phyloP scores from a whole-genome alignment of 2,329 filamentous ascomycete species.

The Fusarium redolens region DNA sequence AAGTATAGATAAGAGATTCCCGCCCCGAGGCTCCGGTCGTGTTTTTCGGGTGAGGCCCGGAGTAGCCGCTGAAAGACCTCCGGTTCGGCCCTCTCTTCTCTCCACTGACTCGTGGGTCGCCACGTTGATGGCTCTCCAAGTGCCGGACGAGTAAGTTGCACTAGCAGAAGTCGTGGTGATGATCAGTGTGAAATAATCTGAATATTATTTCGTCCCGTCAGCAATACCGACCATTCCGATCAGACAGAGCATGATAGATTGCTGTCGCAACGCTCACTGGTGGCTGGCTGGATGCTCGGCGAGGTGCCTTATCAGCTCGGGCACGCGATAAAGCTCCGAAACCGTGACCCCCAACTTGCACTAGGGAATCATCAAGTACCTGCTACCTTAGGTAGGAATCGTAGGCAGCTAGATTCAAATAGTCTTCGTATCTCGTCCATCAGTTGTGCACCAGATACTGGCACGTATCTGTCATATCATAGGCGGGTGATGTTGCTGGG shows the following conservation, averaged over 20 bases:
- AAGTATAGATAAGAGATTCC: constrained; percentile 34
- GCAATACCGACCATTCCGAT: background rate
- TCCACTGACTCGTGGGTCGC: constrained; percentile 29
- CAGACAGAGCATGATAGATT: constrained; percentile 9
- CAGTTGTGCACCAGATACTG: constrained; percentile 14
- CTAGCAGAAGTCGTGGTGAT: background rate
- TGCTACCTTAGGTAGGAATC: constrained; percentile 12
- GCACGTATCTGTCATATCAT: constrained; percentile 30
- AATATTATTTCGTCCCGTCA: background rate
- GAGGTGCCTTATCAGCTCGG: constrained; percentile 31
- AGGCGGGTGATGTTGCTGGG: constrained; percentile 18
- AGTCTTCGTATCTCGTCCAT: constrained; percentile 18
- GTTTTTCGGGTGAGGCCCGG: constrained; percentile 31
- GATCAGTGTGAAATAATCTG: background rate
- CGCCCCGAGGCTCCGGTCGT: constrained; percentile 20
- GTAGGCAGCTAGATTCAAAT: constrained; percentile 1
- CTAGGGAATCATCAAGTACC: constrained; percentile 16
- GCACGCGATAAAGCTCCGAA: constrained; percentile 29
- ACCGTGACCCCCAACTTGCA: constrained; percentile 16
- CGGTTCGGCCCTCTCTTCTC: constrained; percentile 24
- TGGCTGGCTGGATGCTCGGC: constrained; percentile 12
- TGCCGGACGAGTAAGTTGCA: constrained; percentile 5
- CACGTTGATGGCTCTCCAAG: constrained; percentile 3
- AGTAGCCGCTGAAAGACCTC: constrained; percentile 30
- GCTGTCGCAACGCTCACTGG: constrained; percentile 12